phyloP scores from a whole-genome alignment of 495 filamentous ascomycete genomes.

The Clavariopsis aquatica region DNA sequence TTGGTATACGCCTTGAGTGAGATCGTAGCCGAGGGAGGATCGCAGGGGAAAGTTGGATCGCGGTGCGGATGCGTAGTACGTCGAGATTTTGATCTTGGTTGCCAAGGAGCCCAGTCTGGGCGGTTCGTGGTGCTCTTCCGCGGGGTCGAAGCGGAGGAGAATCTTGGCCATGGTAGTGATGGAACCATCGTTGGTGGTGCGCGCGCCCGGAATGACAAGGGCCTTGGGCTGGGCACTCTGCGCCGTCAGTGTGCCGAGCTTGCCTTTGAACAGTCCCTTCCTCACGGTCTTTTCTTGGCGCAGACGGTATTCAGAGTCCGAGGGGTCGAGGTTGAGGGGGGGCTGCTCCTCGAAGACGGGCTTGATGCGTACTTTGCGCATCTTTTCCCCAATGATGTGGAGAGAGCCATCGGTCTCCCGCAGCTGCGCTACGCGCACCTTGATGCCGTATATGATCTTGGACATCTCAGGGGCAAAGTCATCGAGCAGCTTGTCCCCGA shows the following conservation, averaged over 20 bases:
- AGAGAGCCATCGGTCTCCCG: constrained; percentile 50
- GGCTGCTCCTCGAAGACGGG: constrained; percentile 73
- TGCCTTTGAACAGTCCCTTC: constrained; percentile 75
- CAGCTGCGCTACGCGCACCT: constrained; percentile 53
- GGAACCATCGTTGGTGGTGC: not conserved
- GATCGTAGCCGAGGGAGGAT: constrained; percentile 49
- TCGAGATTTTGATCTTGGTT: constrained; percentile 72
- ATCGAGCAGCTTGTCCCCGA: constrained; percentile 59
- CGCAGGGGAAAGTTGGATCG: constrained; percentile 48
- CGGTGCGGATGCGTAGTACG: constrained; percentile 69
- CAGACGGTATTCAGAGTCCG: constrained; percentile 65
- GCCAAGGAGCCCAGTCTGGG: constrained; percentile 67
- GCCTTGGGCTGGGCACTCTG: constrained; percentile 73
- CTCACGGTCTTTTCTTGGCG: constrained; percentile 74
- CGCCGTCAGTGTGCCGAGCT: constrained; percentile 70
- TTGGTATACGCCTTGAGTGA: constrained; percentile 64
- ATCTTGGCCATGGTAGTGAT: constrained; percentile 64
- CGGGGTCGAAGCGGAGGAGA: constrained; percentile 73
- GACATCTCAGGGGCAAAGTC: constrained; percentile 85
- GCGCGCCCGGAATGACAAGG: constrained; percentile 55
- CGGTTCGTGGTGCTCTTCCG: constrained; percentile 57
- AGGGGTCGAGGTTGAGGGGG: constrained; percentile 64
- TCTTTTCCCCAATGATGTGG: constrained; percentile 51
- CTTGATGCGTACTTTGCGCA: constrained; percentile 72
- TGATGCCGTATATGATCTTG: constrained; percentile 71